These are phyloP conservation scores for Ganoderma multipileum DNA, from an alignment of 1,284 basidiomycete genomes.

Conservation along the genomic window DNA sequence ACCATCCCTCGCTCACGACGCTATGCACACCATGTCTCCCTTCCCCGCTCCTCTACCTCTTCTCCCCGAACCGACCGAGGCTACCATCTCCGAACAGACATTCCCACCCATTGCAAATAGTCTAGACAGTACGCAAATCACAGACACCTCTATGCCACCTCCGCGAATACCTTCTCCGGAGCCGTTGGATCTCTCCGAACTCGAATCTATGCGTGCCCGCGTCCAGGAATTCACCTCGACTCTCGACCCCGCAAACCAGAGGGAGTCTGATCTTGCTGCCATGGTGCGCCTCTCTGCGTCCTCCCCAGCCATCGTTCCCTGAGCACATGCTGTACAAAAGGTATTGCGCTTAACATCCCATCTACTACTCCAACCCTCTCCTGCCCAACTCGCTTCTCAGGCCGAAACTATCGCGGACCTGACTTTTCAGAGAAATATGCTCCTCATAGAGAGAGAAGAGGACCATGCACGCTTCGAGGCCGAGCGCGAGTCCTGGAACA, in stretches of 20 bases:
- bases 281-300: slow-evolving; percentile 54
- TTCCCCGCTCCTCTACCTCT: slow-evolving; percentile 42
- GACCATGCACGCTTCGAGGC: slow-evolving; percentile 62
- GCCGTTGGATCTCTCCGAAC: slow-evolving; percentile 40
- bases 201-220: slow-evolving; percentile 41
- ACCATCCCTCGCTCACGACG: slow-evolving; percentile 45
- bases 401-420: slow-evolving; percentile 65
- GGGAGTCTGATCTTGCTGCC: slow-evolving; percentile 60
- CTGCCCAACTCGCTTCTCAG: slow-evolving; percentile 61
- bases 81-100: slow-evolving; percentile 9
- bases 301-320: slow-evolving; percentile 5
- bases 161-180: slow-evolving; percentile 38
- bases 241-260: slow-evolving; percentile 27
- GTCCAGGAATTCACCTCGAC: slow-evolving; percentile 32
- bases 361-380: slow-evolving; percentile 42
- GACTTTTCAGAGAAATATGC: slow-evolving; percentile 61
- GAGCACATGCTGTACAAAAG: slow-evolving; percentile 41
- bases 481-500: slow-evolving; percentile 65
- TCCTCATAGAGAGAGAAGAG: slow-evolving; percentile 57
- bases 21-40: slow-evolving; percentile 49
- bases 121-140: slow-evolving; percentile 14
- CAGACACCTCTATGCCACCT: neutral
- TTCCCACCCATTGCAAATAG: slow-evolving; percentile 15
- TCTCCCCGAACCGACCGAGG: slow-evolving; percentile 16
- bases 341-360: slow-evolving; percentile 54